These are phyloP conservation scores for Leptomonas pyrrhocoris DNA, from an alignment of 208 protist genomes.

Conservation along the genomic window DNA sequence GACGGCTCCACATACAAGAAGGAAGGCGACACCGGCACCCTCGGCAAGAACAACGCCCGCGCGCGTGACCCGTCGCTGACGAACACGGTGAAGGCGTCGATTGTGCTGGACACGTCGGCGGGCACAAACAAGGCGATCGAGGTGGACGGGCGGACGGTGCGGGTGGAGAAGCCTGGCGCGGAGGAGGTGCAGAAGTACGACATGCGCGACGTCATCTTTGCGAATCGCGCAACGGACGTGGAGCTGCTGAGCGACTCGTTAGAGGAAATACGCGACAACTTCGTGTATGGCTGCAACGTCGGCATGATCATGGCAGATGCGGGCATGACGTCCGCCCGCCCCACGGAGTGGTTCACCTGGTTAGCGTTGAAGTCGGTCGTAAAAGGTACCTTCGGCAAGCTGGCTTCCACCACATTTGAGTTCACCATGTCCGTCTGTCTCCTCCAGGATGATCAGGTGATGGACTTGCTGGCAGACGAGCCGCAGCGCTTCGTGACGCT, in stretches of 20 bases:
- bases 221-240: constrained; percentile 39
- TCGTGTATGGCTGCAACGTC: constrained; percentile 63
- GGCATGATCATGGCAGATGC: constrained; percentile 73
- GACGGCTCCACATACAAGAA: constrained; percentile 67
- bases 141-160: constrained; percentile 62
- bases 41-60: constrained; percentile 35
- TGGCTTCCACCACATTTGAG: constrained; percentile 31
- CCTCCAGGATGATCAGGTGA: constrained; percentile 73
- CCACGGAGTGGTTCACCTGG: constrained; percentile 73
- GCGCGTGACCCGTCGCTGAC: constrained; percentile 45
- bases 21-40: constrained; percentile 55
- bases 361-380: constrained; percentile 55
- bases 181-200: constrained; percentile 80
- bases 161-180: constrained; percentile 43
- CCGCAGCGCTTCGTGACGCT: constrained; percentile 44
- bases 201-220: constrained; percentile 54
- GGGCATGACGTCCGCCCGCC: constrained; percentile 40
- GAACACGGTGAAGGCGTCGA: constrained; percentile 54
- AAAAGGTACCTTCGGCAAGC: constrained; percentile 54
- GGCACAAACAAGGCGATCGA: constrained; percentile 30
- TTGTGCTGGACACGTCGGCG: constrained; percentile 48
- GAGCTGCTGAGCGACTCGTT: constrained; percentile 49
- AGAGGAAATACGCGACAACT: constrained; percentile 67
- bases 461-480: constrained; percentile 57
- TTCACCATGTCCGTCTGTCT: constrained; percentile 68